These are phyloP conservation scores for Scedosporium dehoogii DNA, from an alignment of 2,329 filamentous ascomycete species.

Conservation along the genomic window DNA sequence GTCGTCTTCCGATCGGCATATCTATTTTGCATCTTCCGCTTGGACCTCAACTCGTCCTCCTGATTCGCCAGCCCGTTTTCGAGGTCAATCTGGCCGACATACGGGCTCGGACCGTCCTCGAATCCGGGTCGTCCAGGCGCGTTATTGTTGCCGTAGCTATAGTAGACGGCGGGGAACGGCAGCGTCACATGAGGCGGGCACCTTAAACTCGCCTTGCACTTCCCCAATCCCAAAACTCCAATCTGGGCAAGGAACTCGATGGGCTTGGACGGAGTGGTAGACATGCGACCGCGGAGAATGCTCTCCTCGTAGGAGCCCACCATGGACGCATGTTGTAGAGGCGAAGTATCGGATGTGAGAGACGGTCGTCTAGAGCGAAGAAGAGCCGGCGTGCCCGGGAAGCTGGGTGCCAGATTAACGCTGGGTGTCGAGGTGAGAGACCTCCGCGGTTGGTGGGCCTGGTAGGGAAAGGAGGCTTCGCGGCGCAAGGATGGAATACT, in stretches of 20 bases:
- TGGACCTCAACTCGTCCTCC: slow-evolving; percentile 36
- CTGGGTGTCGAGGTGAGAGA: slow-evolving; percentile 50
- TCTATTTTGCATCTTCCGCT: slow-evolving; percentile 37
- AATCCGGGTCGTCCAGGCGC: slow-evolving; percentile 48
- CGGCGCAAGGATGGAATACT: slow-evolving; percentile 4
- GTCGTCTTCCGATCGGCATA: slow-evolving; percentile 24
- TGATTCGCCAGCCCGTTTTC: slow-evolving; percentile 62
- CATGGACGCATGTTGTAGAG: slow-evolving; percentile 84
- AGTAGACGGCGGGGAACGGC: slow-evolving; percentile 90
- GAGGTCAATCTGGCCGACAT: slow-evolving; percentile 86
- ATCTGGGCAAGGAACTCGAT: slow-evolving; percentile 92
- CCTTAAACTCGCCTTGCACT: slow-evolving; percentile 74
- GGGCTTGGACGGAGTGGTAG: slow-evolving; percentile 85
- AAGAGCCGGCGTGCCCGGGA: slow-evolving; percentile 40
- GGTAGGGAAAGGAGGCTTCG: slow-evolving; percentile 43
- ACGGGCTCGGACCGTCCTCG: slow-evolving; percentile 87
- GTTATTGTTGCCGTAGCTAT: slow-evolving; percentile 70
- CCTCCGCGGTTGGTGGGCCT: slow-evolving; percentile 68
- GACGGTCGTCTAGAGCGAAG: slow-evolving; percentile 57
- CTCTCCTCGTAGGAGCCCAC: slow-evolving; percentile 98
- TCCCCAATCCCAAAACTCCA: slow-evolving; percentile 79
- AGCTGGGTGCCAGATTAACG: slow-evolving; percentile 15
- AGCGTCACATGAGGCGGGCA: slow-evolving; percentile 87
- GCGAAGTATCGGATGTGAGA: slow-evolving; percentile 61
- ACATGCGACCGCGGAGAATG: slow-evolving; percentile 91